Percentiles rank a stretch among this genome's conserved stretches.
These are phyloP conservation scores for Neonectria neomacrospora DNA, from an alignment of 2,329 filamentous ascomycete genomes.

Conservation along the genomic window DNA sequence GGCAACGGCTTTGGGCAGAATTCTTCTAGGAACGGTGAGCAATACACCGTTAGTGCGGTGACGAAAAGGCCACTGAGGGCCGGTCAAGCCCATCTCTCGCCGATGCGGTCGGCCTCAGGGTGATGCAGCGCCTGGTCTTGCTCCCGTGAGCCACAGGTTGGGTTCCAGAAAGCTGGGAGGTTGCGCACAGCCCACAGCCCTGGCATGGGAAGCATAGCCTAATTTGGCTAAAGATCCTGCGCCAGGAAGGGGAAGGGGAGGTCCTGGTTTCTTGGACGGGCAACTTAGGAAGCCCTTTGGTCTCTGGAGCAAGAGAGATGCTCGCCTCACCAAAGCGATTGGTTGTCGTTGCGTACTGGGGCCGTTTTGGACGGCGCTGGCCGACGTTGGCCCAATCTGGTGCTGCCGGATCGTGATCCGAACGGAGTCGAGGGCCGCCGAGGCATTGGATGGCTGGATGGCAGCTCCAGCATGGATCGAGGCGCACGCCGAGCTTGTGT, in stretches of 20 bases:
- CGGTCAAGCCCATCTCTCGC: slow-evolving; percentile 25
- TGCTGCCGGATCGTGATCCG: slow-evolving; percentile 41
- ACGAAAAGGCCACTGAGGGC: slow-evolving; percentile 37
- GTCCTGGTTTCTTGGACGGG: slow-evolving; percentile 36
- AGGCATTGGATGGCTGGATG: slow-evolving; percentile 23
- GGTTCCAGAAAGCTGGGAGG: slow-evolving; percentile 38
- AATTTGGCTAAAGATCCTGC: slow-evolving; percentile 39
- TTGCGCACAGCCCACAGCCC: slow-evolving; percentile 34
- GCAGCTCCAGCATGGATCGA: slow-evolving; percentile 38
- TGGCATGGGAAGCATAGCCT: slow-evolving; percentile 29
- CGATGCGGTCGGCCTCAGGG: slow-evolving; percentile 33
- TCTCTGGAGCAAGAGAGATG: slow-evolving; percentile 30
- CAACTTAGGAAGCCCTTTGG: slow-evolving; percentile 32
- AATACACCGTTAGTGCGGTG: slow-evolving; percentile 34
- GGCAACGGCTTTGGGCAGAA: slow-evolving; percentile 33
- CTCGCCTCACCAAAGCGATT: slow-evolving; percentile 45
- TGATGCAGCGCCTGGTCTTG: slow-evolving; percentile 39
- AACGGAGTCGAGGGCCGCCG: slow-evolving; percentile 27
- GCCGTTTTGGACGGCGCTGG: slow-evolving; percentile 44
- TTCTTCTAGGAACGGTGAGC: slow-evolving; percentile 36
- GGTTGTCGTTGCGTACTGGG: slow-evolving; percentile 36
- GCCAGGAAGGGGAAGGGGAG: slow-evolving; percentile 24
- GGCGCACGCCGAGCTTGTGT: slow-evolving; percentile 39
- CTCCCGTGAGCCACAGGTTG: slow-evolving; percentile 32
- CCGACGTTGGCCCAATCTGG: slow-evolving; percentile 40